These are phyloP conservation scores for Verticillium alfalfae DNA, from an alignment of 2,329 filamentous ascomycete genomes.

Conservation along the genomic window DNA sequence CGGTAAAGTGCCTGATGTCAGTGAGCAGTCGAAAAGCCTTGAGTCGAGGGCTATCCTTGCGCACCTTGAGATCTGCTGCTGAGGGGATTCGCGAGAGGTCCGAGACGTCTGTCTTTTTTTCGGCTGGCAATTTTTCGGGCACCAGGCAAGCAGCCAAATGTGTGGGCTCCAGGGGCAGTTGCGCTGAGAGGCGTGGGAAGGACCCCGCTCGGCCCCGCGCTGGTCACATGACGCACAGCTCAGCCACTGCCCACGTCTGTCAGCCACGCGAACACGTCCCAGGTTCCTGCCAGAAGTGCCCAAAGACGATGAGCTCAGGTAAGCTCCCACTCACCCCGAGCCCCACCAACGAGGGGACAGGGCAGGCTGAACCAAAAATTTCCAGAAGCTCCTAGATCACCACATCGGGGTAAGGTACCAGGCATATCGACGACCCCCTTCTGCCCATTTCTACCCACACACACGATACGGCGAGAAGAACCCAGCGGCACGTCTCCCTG, in stretches of 20 bases:
- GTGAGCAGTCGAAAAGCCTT: not conserved
- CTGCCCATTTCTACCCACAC: not conserved
- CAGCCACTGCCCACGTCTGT: not conserved
- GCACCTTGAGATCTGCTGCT: not conserved
- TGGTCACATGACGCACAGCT: constrained; percentile 1
- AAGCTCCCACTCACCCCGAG: not conserved
- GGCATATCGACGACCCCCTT: not conserved
- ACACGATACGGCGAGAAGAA: not conserved
- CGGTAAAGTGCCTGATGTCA: not conserved
- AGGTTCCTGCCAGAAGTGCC: not conserved
- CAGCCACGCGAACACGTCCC: not conserved
- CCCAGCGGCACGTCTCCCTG: not conserved
- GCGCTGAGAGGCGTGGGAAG: not conserved
- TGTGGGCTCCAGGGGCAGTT: constrained; percentile 1
- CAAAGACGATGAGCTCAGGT: not conserved
- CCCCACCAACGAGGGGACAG: not conserved
- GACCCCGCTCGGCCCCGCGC: constrained; percentile 4
- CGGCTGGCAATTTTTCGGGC: constrained; percentile 3
- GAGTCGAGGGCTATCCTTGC: not conserved
- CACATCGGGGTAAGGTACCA: not conserved
- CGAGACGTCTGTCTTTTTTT: constrained; percentile 1
- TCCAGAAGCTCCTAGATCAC: constrained; percentile 1
- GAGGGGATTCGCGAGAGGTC: not conserved
- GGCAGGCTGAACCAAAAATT: constrained; percentile 1
- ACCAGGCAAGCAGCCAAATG: constrained; percentile 1